These are phyloP conservation scores for Cladorrhinum samala DNA, from an alignment of 495 filamentous ascomycete genomes.

Conservation along the genomic window DNA sequence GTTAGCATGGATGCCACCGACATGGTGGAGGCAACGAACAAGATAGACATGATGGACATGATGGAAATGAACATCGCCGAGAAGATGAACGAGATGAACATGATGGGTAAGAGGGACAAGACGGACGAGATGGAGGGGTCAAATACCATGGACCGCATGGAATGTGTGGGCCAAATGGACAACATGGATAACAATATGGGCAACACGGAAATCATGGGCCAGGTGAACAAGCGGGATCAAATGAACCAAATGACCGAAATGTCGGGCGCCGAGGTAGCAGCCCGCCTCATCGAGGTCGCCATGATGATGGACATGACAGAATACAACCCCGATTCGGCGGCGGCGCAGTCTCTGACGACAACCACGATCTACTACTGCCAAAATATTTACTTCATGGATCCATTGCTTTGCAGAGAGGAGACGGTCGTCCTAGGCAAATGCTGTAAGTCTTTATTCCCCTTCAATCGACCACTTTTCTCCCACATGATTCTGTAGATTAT, in stretches of 20 bases:
- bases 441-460: too few relatives aligned
- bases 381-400: too few relatives aligned
- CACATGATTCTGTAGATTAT: too few relatives aligned
- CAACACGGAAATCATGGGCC: neutral
- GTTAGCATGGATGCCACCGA: neutral
- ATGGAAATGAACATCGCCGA: neutral
- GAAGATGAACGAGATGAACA: neutral
- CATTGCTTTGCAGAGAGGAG: too few relatives aligned
- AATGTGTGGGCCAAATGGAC: neutral
- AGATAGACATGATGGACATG: neutral
- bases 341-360: too few relatives aligned
- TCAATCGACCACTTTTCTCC: too few relatives aligned
- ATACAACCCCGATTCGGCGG: too few relatives aligned
- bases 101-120: too few relatives aligned
- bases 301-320: neutral
- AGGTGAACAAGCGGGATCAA: neutral
- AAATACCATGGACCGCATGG: neutral
- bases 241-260: neutral
- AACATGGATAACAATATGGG: neutral
- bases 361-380: too few relatives aligned
- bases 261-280: neutral
- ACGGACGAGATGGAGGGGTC: too few relatives aligned
- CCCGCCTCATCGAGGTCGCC: neutral
- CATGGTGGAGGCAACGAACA: neutral
- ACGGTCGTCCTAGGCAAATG: too few relatives aligned